Conservation (phyloP, 176 grass and related monocot species). For the Musa acuminata region DNA sequence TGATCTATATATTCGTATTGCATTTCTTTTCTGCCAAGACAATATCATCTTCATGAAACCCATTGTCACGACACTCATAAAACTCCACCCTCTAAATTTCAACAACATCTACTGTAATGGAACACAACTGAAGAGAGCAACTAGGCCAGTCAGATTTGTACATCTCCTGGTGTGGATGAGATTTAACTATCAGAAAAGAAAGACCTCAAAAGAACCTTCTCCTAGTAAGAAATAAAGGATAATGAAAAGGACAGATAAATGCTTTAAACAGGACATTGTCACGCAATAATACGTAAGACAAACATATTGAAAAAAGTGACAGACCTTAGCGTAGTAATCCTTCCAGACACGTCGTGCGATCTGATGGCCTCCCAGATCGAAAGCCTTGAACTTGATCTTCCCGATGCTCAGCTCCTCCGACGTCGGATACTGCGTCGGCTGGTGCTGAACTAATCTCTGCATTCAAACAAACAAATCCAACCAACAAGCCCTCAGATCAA, state of each 20-base stretch:
- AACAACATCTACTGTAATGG: too few species aligned
- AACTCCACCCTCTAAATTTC: too few species aligned
- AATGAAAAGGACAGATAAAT: background rate
- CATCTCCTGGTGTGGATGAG: too few species aligned
- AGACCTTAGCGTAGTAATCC: conserved; percentile 12
- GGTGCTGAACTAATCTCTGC: conserved; percentile 9
- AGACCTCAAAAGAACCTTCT: too few species aligned
- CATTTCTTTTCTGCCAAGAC: too few species aligned
- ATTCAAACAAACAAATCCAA: background rate
- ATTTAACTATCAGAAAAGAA: too few species aligned
- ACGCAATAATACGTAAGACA: background rate
- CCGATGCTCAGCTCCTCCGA: conserved; percentile 16
- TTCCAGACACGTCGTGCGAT: conserved; percentile 12
- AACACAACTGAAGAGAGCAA: too few species aligned
- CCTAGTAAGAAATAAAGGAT: too few species aligned
- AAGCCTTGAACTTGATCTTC: conserved; percentile 11
- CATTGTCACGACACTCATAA: too few species aligned
- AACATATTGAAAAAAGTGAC: background rate
- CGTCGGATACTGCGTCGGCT: conserved; percentile 7
- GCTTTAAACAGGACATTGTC: background rate
- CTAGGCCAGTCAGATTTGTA: too few species aligned
- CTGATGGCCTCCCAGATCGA: conserved; percentile 7
- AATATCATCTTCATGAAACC: too few species aligned
- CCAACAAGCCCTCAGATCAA: background rate
- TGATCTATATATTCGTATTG: too few species aligned